These are phyloP conservation scores for Saitozyma sp. DNA, from an alignment of 768 basidiomycete genomes.

Conservation along the genomic window DNA sequence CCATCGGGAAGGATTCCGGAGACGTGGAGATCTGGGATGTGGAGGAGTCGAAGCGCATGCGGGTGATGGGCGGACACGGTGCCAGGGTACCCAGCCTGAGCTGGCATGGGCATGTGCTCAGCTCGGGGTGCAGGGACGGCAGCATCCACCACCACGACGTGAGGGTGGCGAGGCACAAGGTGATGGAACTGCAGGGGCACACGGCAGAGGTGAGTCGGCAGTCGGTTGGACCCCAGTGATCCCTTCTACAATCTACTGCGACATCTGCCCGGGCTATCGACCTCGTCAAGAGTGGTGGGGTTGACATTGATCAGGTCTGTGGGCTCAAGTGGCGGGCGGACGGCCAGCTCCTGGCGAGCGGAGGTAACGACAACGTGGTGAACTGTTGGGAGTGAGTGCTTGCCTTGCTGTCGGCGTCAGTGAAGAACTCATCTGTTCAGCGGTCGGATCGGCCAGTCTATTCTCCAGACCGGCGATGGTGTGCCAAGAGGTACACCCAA, in stretches of 20 bases:
- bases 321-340: constrained; percentile 85
- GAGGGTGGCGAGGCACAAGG: constrained; percentile 78
- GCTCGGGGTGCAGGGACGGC: constrained; percentile 86
- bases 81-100: constrained; percentile 78
- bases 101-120: constrained; percentile 84
- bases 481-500: constrained; percentile 59
- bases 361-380: constrained; percentile 96
- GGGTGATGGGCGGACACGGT: constrained; percentile 83
- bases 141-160: constrained; percentile 98
- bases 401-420: constrained; percentile 48
- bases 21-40: constrained; percentile 96
- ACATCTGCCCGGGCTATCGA: too few species aligned
- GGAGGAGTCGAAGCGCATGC: constrained; percentile 70
- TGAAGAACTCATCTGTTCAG: constrained; percentile 20
- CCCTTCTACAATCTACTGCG: background rate
- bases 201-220: constrained; percentile 70
- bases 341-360: constrained; percentile 83
- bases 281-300: background rate
- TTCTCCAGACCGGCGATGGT: constrained; percentile 42
- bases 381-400: constrained; percentile 91
- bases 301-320: constrained; percentile 56
- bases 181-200: constrained; percentile 85
- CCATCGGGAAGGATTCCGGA: constrained; percentile 74
- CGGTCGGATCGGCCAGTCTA: constrained; percentile 49
- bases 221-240: background rate